Conservation (phyloP, 192 early-diverging fungal species). For the Podila minutissima region DNA sequence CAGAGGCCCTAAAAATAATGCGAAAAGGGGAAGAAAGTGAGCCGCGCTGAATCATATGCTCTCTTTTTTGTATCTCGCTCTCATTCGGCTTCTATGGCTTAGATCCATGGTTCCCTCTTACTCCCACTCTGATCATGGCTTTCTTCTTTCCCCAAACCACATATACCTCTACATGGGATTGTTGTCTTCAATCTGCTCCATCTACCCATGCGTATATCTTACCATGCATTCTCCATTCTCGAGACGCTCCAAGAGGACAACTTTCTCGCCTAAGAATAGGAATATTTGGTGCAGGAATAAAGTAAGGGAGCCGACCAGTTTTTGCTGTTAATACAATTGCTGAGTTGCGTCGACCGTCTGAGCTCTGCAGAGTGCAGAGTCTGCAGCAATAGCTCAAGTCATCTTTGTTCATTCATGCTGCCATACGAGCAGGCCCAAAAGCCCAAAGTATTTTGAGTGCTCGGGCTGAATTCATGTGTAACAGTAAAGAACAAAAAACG, state of each 20-base stretch:
- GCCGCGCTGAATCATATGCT: too few species aligned
- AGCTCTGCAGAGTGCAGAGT: background rate
- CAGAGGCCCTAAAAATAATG: constrained; percentile 57
- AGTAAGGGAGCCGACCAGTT: background rate
- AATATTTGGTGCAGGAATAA: background rate
- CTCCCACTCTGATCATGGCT: too few species aligned
- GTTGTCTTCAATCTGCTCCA: background rate
- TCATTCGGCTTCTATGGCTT: too few species aligned
- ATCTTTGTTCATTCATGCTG: too few species aligned
- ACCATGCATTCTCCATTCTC: constrained; percentile 2
- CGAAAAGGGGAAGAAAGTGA: background rate
- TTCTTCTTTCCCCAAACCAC: too few species aligned
- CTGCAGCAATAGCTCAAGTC: too few species aligned
- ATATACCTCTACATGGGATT: background rate
- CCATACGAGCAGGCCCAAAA: too few species aligned
- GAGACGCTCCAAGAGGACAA: background rate
- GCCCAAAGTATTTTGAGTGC: too few species aligned
- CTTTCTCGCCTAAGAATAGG: constrained; percentile 3
- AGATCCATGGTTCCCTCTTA: too few species aligned
- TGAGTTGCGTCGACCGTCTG: background rate
- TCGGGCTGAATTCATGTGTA: too few species aligned
- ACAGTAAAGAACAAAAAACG: too few species aligned
- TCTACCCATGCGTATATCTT: background rate
- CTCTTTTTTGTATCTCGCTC: too few species aligned
- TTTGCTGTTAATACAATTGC: background rate